Percentiles rank a stretch among this genome's conserved stretches.
Conservation (phyloP, 2,329 filamentous ascomycete genomes). For the Fusarium sp. region DNA sequence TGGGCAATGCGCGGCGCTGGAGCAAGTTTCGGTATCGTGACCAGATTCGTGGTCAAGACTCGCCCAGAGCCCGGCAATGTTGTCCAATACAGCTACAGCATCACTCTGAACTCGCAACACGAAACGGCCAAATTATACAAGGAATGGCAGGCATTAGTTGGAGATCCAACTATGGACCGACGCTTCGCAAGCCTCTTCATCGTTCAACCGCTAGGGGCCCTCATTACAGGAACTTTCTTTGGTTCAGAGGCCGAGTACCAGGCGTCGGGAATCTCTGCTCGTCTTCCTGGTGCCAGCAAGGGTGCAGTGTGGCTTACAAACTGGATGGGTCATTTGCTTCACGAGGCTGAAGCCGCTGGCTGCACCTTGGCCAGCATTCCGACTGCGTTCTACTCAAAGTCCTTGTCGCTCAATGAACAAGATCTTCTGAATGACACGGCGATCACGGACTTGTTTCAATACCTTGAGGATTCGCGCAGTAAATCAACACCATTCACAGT, state of each 20-base stretch:
- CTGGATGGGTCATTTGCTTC: slow-evolving; percentile 67
- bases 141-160: slow-evolving; percentile 65
- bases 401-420: slow-evolving; percentile 59
- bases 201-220: slow-evolving; percentile 59
- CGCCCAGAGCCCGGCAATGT: slow-evolving; percentile 63
- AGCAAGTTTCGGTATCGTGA: slow-evolving; percentile 64
- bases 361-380: slow-evolving; percentile 58
- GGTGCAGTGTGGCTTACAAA: slow-evolving; percentile 61
- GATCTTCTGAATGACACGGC: slow-evolving; percentile 56
- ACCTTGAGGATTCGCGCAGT: slow-evolving; percentile 57
- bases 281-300: slow-evolving; percentile 52
- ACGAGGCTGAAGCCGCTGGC: slow-evolving; percentile 58
- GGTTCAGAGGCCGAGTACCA: slow-evolving; percentile 65
- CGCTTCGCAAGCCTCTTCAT: slow-evolving; percentile 67
- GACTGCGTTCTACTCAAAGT: slow-evolving; percentile 65
- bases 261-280: slow-evolving; percentile 56
- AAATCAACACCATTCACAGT: slow-evolving; percentile 66
- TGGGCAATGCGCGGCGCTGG: slow-evolving; percentile 65
- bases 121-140: slow-evolving; percentile 60
- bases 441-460: slow-evolving; percentile 61
- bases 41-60: slow-evolving; percentile 64
- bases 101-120: slow-evolving; percentile 57
- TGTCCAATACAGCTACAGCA: slow-evolving; percentile 65
- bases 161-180: slow-evolving; percentile 62
- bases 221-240: slow-evolving; percentile 69